Base-by-base conservation (phyloP, 768 basidiomycete species). In the Multifurca ochricompacta region DNA sequence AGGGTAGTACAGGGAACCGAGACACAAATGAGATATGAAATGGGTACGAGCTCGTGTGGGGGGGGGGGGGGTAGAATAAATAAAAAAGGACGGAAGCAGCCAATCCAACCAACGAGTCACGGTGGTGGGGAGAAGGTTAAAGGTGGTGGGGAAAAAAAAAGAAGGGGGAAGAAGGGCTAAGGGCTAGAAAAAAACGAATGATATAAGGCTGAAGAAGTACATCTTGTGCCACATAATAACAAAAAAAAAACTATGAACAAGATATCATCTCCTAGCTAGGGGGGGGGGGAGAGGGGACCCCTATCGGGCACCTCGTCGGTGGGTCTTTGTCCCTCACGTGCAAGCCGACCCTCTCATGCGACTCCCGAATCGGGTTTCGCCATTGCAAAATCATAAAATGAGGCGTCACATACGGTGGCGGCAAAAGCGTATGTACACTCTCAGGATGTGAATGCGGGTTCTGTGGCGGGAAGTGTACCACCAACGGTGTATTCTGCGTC, bases 301-400 rank as follows among this genome's bases (percentile, higher is more conserved):
- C 30, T n/a, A 14, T 28, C 2, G 31, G n/a, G 36, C 31, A 34
- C 53, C 64, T 11, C 23, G 41, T 52, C 45, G 19, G 19, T 39
- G 6, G 35, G 23, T 48, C 45, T 37, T 16, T 42, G 50, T 8
- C 21, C 43, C 19, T 46, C 56, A n/a, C 56, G 56, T 25, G 82
- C 84, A 39, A 71, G 68, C 52, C 71, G 34, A 87, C 80, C 48
- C 83, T 75, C 54, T 87, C 86, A 62, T 80, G 81, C 21, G 83
- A 80, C 65, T 87, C 87, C 61, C 77, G 74, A 53, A 89, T 70
- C 21, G 87, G 85, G 47, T 76, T 80, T 46, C 82, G 75, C 66
- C 81, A 75, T 16, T 77, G 71, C 30, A 87, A 70, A 43, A 86
- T 77, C 18, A 84, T 84, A 66, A 88, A 71, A 54, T 90, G 87